Base-by-base conservation (phyloP, 148 eudicot genomes). In the Polygonum aviculare region DNA sequence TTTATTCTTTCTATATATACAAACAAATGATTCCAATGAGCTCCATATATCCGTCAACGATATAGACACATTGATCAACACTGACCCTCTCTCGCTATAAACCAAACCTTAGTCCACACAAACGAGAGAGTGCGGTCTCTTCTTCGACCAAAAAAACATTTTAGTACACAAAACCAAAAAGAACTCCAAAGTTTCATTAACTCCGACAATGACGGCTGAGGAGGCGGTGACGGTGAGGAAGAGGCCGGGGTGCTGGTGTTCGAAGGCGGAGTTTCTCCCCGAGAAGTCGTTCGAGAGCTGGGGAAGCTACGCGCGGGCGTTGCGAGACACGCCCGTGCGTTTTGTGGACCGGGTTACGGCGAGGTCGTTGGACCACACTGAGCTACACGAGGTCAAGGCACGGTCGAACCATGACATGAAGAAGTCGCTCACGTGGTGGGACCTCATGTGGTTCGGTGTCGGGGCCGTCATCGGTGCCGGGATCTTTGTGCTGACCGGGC, bases 401-500 rank as follows among this genome's bases (percentile, higher is more conserved):
- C 77, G 79, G n/a, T 88, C 91, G 51, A 73, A 78, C 16, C 26
- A 85, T 16, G 80, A 85, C 33, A 91, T 91, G 93, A 89, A 85
- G 85, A 89, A 76, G 62, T 79, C 86, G 0, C 79, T 91, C 8
- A 76, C 59, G 1, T 89, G 93, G 96, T 89, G 90, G 91, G 96
- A 91, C 74, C 77, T 91, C 0, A 85, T 86, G 52, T 91, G 97
- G 91, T 88, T 89, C 69, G 93, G 97, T 15, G 81, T 91, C 76
- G 97, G 97, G 0, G 89, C 91, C 3, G 93, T 91, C 1, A 84
- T 91, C 15, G 97, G 97, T 7, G 85, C 93, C 51, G 97, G 97
- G 2, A 83, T 91, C 10, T 89, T 91, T 54, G 97, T 91, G 0
- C 90, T 91, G 44, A 89, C 93, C 0, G 97, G 97, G 2, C 93